Percentiles rank a stretch among this genome's conserved stretches.
phyloP scores from a whole-genome alignment of 78 protist genomes.

The Creolimax fragrantissima region DNA sequence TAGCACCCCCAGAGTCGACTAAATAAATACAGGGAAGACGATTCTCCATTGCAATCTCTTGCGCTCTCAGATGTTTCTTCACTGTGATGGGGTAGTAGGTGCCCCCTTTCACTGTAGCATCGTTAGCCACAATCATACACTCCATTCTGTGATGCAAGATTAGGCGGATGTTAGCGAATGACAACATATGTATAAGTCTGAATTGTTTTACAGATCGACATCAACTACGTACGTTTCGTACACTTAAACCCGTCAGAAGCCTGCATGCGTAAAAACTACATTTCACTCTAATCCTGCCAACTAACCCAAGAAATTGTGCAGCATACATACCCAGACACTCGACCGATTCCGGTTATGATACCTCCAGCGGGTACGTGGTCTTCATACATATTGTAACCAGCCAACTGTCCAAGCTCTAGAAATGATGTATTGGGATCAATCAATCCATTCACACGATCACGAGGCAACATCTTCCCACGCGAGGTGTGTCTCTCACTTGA shows the following conservation, averaged over 20 bases:
- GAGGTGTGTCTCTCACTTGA: slow-evolving; percentile 41
- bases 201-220: too few species aligned
- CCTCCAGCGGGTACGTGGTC: slow-evolving; percentile 80
- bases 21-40: slow-evolving; percentile 89
- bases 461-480: slow-evolving; percentile 73
- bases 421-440: slow-evolving; percentile 85
- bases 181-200: too few species aligned
- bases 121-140: slow-evolving; percentile 90
- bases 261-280: too few species aligned
- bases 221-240: background rate
- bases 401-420: slow-evolving; percentile 84
- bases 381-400: slow-evolving; percentile 74
- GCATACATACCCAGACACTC: slow-evolving; percentile 55
- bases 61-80: slow-evolving; percentile 75
- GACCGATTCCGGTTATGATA: slow-evolving; percentile 87
- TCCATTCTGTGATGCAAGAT: slow-evolving; percentile 7
- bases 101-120: slow-evolving; percentile 97
- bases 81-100: slow-evolving; percentile 94
- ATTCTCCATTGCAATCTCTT: slow-evolving; percentile 85
- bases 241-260: background rate
- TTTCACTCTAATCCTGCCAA: too few species aligned
- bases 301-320: too few species aligned
- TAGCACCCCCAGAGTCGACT: slow-evolving; percentile 90
- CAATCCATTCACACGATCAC: slow-evolving; percentile 71
- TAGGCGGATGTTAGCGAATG: too few species aligned